A percentile compares a stretch with the other conserved stretches of the same genome.
These are phyloP conservation scores for Helenozyma rhizophorensis DNA, from an alignment of 805 yeast species.

Conservation along the genomic window DNA sequence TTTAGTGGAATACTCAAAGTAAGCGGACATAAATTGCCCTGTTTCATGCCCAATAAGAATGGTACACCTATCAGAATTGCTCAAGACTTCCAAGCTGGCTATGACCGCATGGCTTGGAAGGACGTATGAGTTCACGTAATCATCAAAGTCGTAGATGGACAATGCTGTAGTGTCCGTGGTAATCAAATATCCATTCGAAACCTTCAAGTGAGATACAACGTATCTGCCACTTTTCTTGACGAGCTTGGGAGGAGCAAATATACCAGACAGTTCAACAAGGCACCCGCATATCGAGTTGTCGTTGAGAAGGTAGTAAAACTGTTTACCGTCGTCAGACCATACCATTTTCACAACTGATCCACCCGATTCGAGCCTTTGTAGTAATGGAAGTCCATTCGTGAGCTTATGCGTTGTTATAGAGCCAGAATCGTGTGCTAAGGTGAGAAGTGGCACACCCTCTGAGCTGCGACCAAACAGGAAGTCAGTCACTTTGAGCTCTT, in stretches of 20 bases:
- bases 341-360: slow-evolving; percentile 13
- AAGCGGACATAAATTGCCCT: slow-evolving; percentile 7
- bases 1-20: neutral
- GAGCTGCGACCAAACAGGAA: slow-evolving; percentile 22
- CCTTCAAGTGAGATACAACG: slow-evolving; percentile 9
- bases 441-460: slow-evolving; percentile 5
- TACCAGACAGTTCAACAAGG: neutral
- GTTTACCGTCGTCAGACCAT: slow-evolving; percentile 13
- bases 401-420: slow-evolving; percentile 14
- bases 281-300: slow-evolving; percentile 18
- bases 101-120: slow-evolving; percentile 8
- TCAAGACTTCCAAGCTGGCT: slow-evolving; percentile 4
- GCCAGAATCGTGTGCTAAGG: slow-evolving; percentile 15
- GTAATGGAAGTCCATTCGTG: slow-evolving; percentile 4
- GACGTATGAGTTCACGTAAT: neutral
- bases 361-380: slow-evolving; percentile 2
- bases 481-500: slow-evolving; percentile 21
- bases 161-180: slow-evolving; percentile 9
- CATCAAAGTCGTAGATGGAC: slow-evolving; percentile 1
- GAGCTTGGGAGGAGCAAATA: too few species aligned
- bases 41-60: slow-evolving; percentile 8
- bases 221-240: slow-evolving; percentile 2
- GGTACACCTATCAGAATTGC: neutral
- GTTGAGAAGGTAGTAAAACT: slow-evolving; percentile 9
- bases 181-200: slow-evolving; percentile 1